Conservation (phyloP, 768 basidiomycete species). For the Lentinula raphanica region DNA sequence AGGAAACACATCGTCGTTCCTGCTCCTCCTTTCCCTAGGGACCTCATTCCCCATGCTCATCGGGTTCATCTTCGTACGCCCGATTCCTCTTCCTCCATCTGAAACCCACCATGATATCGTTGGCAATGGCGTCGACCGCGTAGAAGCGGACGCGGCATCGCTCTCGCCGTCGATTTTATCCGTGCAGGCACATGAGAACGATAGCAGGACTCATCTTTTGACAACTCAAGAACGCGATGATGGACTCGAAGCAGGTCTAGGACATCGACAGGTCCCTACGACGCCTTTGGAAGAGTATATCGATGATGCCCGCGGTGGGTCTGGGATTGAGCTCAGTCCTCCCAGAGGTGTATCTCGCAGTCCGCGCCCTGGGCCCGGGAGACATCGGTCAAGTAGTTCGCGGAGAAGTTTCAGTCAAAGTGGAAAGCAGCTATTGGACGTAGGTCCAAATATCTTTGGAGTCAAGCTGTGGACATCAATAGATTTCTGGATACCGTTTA, state of each 20-base stretch:
- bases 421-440: conserved; percentile 18
- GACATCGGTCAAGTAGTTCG: conserved; percentile 2
- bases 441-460: conserved; percentile 48
- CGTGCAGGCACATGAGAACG: neutral
- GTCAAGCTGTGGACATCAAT: conserved; percentile 40
- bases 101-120: neutral
- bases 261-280: conserved; percentile 8
- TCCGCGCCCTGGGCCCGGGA: neutral
- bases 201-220: neutral
- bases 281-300: conserved; percentile 8
- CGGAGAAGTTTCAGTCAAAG: conserved; percentile 20
- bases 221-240: neutral
- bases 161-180: neutral
- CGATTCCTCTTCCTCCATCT: conserved; percentile 33
- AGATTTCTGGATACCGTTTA: conserved; percentile 65
- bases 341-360: neutral
- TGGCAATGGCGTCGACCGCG: neutral
- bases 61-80: conserved; percentile 45
- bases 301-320: neutral
- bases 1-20: conserved; percentile 52
- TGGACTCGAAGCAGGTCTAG: neutral
- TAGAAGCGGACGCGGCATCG: conserved; percentile 3
- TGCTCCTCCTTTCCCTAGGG: conserved; percentile 53
- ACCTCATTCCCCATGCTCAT: conserved; percentile 54
- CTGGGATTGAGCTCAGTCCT: conserved; percentile 7